Conservation (phyloP, 1,139 yeast species). For the Diutina mesorugosa region DNA sequence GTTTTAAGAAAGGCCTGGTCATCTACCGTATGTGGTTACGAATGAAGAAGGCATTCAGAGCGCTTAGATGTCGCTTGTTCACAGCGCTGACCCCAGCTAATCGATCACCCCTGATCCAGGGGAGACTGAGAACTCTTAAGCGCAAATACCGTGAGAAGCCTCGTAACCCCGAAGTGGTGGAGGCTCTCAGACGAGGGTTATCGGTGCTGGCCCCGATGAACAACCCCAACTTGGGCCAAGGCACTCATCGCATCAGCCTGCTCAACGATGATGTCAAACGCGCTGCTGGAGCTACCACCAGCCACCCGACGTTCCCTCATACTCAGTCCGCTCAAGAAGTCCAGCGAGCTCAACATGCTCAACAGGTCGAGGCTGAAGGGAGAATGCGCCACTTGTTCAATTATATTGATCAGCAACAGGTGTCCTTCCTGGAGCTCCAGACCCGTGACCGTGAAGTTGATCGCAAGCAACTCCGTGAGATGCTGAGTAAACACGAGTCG, state of each 20-base stretch:
- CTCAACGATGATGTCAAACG: neutral
- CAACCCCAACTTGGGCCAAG: neutral
- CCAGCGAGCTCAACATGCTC: neutral
- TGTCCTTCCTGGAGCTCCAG: neutral
- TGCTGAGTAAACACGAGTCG: neutral
- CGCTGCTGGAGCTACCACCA: neutral
- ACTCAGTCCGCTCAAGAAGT: neutral
- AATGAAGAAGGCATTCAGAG: conserved; percentile 10
- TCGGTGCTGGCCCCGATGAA: neutral
- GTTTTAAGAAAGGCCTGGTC: conserved; percentile 12
- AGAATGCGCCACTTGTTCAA: conserved; percentile 4
- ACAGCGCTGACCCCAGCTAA: neutral
- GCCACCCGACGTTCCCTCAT: neutral
- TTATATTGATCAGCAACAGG: conserved; percentile 6
- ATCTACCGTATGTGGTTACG: conserved; percentile 18
- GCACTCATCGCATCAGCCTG: neutral
- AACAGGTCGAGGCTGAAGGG: conserved; percentile 1
- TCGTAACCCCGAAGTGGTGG: neutral
- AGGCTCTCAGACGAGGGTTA: neutral
- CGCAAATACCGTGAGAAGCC: neutral
- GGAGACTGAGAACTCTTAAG: neutral
- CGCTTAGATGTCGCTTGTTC: neutral
- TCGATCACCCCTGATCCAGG: neutral
- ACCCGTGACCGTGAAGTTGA: neutral
- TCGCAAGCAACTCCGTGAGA: neutral